These are phyloP conservation scores for Entoloma clypeatum DNA, from an alignment of 1,284 basidiomycete species.

Conservation along the genomic window DNA sequence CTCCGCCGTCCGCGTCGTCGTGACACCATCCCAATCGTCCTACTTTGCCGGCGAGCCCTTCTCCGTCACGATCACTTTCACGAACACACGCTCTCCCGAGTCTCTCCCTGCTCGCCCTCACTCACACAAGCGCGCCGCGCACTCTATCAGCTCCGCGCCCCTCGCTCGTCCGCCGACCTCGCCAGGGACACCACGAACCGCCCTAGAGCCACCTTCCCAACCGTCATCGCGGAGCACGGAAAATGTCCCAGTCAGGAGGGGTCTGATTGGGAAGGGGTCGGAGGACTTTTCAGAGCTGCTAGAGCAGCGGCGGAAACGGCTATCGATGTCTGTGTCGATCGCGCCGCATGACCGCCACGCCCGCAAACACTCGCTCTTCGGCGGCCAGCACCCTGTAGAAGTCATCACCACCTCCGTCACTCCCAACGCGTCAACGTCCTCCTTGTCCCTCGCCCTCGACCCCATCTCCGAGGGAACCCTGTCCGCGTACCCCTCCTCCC, in stretches of 20 bases:
- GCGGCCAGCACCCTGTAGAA: conserved; percentile 46
- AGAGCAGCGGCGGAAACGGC: conserved; percentile 45
- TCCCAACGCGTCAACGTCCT: conserved; percentile 50
- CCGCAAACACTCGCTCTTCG: conserved; percentile 65
- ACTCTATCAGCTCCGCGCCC: conserved; percentile 74
- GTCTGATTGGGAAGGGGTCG: conserved; percentile 37
- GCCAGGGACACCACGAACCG: conserved; percentile 57
- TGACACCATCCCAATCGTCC: conserved; percentile 79
- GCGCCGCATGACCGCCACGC: conserved; percentile 62
- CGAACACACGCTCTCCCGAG: conserved; percentile 67
- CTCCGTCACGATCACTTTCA: conserved; percentile 81
- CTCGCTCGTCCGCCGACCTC: conserved; percentile 74
- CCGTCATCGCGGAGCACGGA: conserved; percentile 18
- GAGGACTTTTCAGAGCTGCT: conserved; percentile 40
- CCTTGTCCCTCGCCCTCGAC: conserved; percentile 64
- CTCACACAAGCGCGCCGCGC: conserved; percentile 61
- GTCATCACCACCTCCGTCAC: conserved; percentile 33
- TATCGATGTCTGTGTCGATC: conserved; percentile 57
- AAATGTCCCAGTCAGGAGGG: conserved; percentile 29
- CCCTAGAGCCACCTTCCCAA: conserved; percentile 27
- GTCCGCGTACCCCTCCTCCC: conserved; percentile 40
- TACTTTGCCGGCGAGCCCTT: conserved; percentile 93
- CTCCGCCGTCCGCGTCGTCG: conserved; percentile 52
- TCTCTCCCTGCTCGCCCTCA: conserved; percentile 33
- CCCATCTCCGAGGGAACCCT: conserved; percentile 57